Evolutionary conservation across 768 basidiomycete genomes (phyloP).

Genomic region (Lentinula boryana): DNA sequence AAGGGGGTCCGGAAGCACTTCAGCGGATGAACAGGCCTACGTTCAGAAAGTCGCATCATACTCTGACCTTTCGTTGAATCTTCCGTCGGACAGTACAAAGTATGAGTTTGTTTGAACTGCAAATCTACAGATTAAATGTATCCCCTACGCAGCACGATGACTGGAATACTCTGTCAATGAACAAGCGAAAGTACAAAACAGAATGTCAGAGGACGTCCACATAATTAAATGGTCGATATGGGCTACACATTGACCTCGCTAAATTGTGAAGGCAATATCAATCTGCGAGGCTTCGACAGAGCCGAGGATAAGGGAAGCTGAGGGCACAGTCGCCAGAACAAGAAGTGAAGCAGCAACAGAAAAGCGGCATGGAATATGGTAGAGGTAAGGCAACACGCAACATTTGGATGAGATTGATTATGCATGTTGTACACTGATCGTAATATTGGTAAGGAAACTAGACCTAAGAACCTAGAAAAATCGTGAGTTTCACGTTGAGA

Average conservation of each 20-base stretch:
- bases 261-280: neutral
- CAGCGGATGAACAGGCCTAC: no score
- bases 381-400: no score
- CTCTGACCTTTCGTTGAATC: no score
- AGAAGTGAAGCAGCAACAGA: neutral
- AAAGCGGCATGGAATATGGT: neutral
- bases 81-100: no score
- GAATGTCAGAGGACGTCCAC: neutral
- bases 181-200: neutral
- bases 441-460: neutral
- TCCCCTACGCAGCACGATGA: neutral
- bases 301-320: neutral
- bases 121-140: neutral
- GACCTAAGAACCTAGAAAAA: no score
- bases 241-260: slow-evolving; percentile 7
- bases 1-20: no score
- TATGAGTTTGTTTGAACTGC: no score
- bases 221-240: neutral
- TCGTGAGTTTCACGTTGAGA: neutral
- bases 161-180: neutral
- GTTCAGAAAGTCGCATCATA: no score
- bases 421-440: no score
- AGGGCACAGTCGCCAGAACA: neutral
- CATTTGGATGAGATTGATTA: no score
- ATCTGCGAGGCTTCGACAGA: slow-evolving; percentile 6